phyloP scores from a whole-genome alignment of 1,284 basidiomycete genomes.

The Phaffia rhodozyma region DNA sequence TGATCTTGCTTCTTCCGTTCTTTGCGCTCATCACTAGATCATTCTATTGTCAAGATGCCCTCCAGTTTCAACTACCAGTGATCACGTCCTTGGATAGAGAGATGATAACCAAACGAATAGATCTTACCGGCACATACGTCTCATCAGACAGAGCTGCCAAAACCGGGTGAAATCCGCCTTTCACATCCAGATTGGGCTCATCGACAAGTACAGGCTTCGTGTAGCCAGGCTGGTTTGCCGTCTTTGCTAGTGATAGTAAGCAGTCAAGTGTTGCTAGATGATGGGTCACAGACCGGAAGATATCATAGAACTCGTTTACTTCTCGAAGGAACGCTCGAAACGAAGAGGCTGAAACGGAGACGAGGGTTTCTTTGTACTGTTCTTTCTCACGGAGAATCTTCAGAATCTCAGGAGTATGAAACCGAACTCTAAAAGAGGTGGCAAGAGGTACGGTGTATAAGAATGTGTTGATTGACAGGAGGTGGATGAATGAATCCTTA shows the following conservation, averaged over 20 bases:
- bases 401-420: slow-evolving; percentile 62
- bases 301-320: slow-evolving; percentile 55
- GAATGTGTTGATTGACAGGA: not conserved
- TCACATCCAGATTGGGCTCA: slow-evolving; percentile 52
- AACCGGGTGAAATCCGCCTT: slow-evolving; percentile 49
- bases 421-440: slow-evolving; percentile 44
- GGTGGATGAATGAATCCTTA: slow-evolving; percentile 27
- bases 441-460: not conserved
- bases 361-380: slow-evolving; percentile 62
- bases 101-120: not conserved
- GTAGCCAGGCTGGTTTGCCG: slow-evolving; percentile 62
- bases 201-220: slow-evolving; percentile 53
- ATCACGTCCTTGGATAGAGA: not conserved
- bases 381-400: slow-evolving; percentile 58
- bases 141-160: slow-evolving; percentile 61
- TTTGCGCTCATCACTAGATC: slow-evolving; percentile 18
- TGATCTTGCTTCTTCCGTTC: slow-evolving; percentile 51
- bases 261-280: slow-evolving; percentile 72
- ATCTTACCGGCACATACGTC: slow-evolving; percentile 60
- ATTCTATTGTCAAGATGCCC: slow-evolving; percentile 32
- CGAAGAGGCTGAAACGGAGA: slow-evolving; percentile 51
- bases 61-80: slow-evolving; percentile 17
- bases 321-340: slow-evolving; percentile 56
- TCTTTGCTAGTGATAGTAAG: slow-evolving; percentile 54
- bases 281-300: slow-evolving; percentile 60